Percentiles rank a stretch among this genome's conserved stretches.
Evolutionary conservation across 2,329 filamentous ascomycete species (phyloP).

Genomic region (Aspergillus novoparasiticus): DNA sequence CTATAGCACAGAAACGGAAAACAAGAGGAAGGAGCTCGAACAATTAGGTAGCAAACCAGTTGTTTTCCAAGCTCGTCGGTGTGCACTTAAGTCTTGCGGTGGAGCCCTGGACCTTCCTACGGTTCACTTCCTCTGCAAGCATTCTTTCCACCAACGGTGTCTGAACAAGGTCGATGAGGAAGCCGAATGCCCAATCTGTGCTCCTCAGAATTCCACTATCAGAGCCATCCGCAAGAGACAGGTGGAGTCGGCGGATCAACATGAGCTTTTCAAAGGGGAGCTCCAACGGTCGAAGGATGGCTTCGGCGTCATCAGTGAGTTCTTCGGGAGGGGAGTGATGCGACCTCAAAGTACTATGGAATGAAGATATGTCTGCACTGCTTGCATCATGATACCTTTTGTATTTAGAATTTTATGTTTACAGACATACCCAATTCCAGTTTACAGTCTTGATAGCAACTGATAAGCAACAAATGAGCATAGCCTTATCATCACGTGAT

Average conservation of each 20-base stretch:
- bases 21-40: conserved; percentile 75
- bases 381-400: conserved; percentile 11
- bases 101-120: conserved; percentile 79
- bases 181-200: conserved; percentile 84
- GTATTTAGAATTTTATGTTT: conserved; percentile 8
- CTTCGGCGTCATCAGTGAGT: conserved; percentile 90
- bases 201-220: conserved; percentile 81
- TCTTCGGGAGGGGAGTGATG: conserved; percentile 95
- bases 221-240: conserved; percentile 84
- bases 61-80: conserved; percentile 88
- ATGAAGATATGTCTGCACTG: conserved; percentile 16
- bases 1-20: conserved; percentile 80
- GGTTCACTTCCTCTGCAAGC: conserved; percentile 96
- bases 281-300: conserved; percentile 76
- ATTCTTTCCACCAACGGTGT: conserved; percentile 93
- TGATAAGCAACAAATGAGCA: background rate
- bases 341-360: conserved; percentile 44
- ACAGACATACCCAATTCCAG: background rate
- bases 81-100: conserved; percentile 69
- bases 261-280: conserved; percentile 85
- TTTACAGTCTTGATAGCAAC: background rate
- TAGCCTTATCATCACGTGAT: conserved; percentile 35
- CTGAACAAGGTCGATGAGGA: conserved; percentile 68
- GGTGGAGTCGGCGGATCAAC: conserved; percentile 79
- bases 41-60: conserved; percentile 78